Conservation (phyloP, 176 grass and related monocot species). For the Oryza meyeriana region DNA sequence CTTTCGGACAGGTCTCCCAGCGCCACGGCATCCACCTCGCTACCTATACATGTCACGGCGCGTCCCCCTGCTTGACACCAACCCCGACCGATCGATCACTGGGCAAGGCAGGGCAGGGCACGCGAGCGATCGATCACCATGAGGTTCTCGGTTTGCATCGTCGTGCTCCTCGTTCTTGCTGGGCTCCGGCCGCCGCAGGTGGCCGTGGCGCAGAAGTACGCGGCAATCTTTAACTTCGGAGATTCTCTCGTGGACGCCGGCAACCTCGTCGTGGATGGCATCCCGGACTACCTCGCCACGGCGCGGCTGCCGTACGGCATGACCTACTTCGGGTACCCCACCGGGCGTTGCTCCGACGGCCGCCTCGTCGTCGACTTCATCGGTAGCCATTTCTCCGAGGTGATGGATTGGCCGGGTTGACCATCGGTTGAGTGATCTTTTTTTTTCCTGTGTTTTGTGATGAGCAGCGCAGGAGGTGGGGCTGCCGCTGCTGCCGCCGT, state of each 20-base stretch:
- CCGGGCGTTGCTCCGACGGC: conserved; percentile 81
- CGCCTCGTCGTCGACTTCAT: conserved; percentile 82
- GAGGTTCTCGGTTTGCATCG: not conserved
- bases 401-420: not conserved
- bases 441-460: not conserved
- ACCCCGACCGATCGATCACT: not conserved
- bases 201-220: conserved; percentile 46
- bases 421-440: not conserved
- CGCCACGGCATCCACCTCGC: not conserved
- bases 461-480: conserved; percentile 78
- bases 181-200: conserved; percentile 2
- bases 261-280: conserved; percentile 68
- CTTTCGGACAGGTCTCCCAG: not conserved
- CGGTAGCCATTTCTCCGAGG: conserved; percentile 32
- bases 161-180: conserved; percentile 7
- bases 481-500: conserved; percentile 71
- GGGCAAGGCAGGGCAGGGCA: too few relatives aligned
- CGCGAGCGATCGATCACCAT: not conserved
- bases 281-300: conserved; percentile 74
- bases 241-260: conserved; percentile 79
- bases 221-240: conserved; percentile 86
- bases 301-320: conserved; percentile 66
- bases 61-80: not conserved
- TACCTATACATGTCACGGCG: not conserved
- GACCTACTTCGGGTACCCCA: conserved; percentile 78